Conservation (phyloP, 257 asterid genomes). For the Hygrophila difformis region DNA sequence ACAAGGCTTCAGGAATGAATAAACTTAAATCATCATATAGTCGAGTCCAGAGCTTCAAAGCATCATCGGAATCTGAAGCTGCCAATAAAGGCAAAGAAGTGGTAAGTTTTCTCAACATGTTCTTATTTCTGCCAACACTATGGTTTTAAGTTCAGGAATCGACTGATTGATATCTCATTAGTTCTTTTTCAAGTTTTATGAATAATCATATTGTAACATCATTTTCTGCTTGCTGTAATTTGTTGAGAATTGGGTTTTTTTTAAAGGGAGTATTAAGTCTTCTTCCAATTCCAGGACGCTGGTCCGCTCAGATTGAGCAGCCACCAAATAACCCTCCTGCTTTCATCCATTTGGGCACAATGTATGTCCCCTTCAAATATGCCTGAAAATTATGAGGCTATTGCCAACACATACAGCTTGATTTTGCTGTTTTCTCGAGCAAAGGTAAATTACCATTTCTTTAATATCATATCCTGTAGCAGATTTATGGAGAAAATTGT, state of each 20-base stretch:
- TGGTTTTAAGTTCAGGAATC: no score
- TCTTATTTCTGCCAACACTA: conserved; percentile 4
- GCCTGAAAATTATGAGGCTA: conserved; percentile 91
- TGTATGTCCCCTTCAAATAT: conserved; percentile 60
- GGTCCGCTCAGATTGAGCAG: conserved; percentile 87
- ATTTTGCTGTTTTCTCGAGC: conserved; percentile 82
- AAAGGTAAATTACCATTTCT: conserved; percentile 53
- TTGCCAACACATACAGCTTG: conserved; percentile 92
- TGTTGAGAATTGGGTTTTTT: no score
- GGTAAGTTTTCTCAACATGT: conserved; percentile 32
- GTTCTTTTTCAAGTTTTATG: no score
- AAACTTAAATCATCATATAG: conserved; percentile 70
- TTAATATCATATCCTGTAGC: no score
- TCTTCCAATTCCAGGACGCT: conserved; percentile 40
- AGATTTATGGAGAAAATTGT: no score
- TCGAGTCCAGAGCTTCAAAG: conserved; percentile 56
- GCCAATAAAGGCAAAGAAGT: conserved; percentile 34
- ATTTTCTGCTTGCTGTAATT: background rate
- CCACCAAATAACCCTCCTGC: conserved; percentile 78
- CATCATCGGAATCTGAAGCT: conserved; percentile 32
- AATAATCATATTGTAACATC: no score
- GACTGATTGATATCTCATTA: no score
- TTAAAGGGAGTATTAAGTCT: no score
- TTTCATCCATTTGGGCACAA: conserved; percentile 86
- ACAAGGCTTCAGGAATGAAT: conserved; percentile 28